Base-by-base conservation (phyloP, 257 asterid genomes). In the Fraxinus americana region DNA sequence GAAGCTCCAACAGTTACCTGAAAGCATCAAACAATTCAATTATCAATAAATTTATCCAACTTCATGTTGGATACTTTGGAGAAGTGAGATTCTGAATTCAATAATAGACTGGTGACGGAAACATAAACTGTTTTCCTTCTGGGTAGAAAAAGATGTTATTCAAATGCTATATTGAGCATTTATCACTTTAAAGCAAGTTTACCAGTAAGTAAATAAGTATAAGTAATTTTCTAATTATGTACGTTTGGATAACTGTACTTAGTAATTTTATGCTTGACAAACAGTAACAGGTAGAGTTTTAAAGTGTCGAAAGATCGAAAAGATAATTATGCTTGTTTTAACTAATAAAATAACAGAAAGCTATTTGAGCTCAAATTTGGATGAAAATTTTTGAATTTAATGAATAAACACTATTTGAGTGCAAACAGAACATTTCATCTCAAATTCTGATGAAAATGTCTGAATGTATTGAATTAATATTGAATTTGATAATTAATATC, bases 1-100 rank as follows among this genome's bases (percentile, higher is more conserved):
- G 97, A 91, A 70, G 98, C 98, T 87, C 97, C 97, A 66, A 92
- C 88, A 19, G 98, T 94, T 21, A 94, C 98, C 98, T 93, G 72
- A 78, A 80, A 75, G 79, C 83, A 79, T 68, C 77, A 70, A 79
- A 89, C 4, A 73, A 3, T 35, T 12, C 29, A n/a, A 70, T 67
- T 73, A 13, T 25, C 25, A 70, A 75, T 36, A 59, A 70, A 50
- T 78, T 12, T 5, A 39, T 87, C 71, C 30, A 61, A 25, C 32
- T 61, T 61, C 68, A 7, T 6, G 29, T n/a, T 23, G 66, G 27
- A 57, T 57, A 19, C 29, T n/a, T 57, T 11, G 17, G n/a, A 61
- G 32, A 23, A 61, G 32, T 25, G 5, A 21, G n/a, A 14, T 45
- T 45, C 54, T 45, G n/a, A 5, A 45, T 45, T 45, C 19, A 4